Evolutionary conservation across 371 early-diverging fungal species (phyloP), one percentile per base, ranked within the genome.

Genomic region (Zychaea mexicana): DNA sequence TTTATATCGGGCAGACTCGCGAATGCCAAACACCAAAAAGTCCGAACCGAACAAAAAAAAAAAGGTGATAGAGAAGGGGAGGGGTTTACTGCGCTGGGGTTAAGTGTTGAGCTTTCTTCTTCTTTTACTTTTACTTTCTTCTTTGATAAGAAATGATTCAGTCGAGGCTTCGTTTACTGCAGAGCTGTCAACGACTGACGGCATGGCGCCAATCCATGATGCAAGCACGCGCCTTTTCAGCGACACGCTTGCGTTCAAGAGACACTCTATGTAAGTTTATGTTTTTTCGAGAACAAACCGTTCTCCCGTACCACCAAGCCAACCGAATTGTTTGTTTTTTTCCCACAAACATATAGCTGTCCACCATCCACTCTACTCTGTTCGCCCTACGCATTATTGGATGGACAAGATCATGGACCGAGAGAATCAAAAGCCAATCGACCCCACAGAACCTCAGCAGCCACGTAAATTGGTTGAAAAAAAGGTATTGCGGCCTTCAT

Each of bases 331-430:
- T n/a, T n/a, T n/a, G n/a, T n/a, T n/a, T n/a, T n/a, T n/a, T n/a
- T n/a, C n/a, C n/a, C n/a, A 5, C 17, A 38, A 36, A 57, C n/a
- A 57, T 36, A 33, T 36, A 57, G 57, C 57, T 36, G 19, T 61
- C 3, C 32, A 56, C 19, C 59, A 67, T 4, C 57, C 15, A 8
- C 6, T 71, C 3, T 82, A 77, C 26, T 76, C 79, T n/a, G 78
- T 79, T 12, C 67, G 76, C 0, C 82, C 82, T n/a, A 64, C 74
- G 9, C 71, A 69, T 2, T 77, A 71, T 6, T 77, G 82, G 79
- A 77, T 77, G 69, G 79, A 82, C 62, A 75, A 76, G 31, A 57
- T 79, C 42, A 39, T 68, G 32, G 70, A 74, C 38, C 46, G 57
- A 9, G 71, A 69, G 62, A 66, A 66, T 22, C 66, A 61, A 58